Evolutionary conservation across 1,284 basidiomycete genomes (phyloP).

Genomic region (Microbotryomycetes sp.): DNA sequence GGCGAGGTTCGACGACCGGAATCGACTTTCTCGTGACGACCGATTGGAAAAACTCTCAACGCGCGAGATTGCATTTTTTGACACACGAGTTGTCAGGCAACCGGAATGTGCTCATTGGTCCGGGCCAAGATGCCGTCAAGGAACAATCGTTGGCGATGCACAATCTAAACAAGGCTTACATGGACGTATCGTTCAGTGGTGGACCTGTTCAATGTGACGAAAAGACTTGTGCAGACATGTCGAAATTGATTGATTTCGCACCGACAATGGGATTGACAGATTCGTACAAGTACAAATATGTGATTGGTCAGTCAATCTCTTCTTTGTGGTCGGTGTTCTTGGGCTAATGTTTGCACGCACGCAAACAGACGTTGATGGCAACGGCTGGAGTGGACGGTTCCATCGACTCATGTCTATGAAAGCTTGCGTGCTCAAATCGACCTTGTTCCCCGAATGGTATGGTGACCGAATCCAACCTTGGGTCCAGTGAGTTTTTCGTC

Average conservation of each 20-base stretch:
- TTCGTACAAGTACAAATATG: conserved; percentile 17
- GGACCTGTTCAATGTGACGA: conserved; percentile 37
- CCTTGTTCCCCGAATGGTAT: conserved; percentile 38
- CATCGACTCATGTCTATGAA: conserved; percentile 37
- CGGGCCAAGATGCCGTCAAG: neutral
- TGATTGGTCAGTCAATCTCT: neutral
- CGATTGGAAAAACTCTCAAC: conserved; percentile 36
- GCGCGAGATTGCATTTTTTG: conserved; percentile 36
- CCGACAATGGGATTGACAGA: conserved; percentile 36
- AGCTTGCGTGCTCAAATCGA: conserved; percentile 34
- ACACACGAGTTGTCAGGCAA: conserved; percentile 28
- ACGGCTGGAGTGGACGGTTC: conserved; percentile 35
- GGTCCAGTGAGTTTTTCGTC: conserved; percentile 30
- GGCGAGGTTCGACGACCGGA: conserved; percentile 38
- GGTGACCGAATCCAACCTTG: conserved; percentile 35
- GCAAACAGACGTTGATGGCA: conserved; percentile 37
- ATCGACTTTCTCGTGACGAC: conserved; percentile 32
- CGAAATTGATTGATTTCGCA: conserved; percentile 33
- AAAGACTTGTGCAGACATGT: conserved; percentile 35
- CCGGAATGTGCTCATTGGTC: conserved; percentile 26
- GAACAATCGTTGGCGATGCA: conserved; percentile 10
- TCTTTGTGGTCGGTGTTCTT: neutral
- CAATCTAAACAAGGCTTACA: conserved; percentile 23
- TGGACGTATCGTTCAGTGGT: conserved; percentile 34
- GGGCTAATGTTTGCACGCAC: conserved; percentile 4